phyloP scores from a whole-genome alignment of 1,284 basidiomycete genomes.

The Schizophyllum amplum region DNA sequence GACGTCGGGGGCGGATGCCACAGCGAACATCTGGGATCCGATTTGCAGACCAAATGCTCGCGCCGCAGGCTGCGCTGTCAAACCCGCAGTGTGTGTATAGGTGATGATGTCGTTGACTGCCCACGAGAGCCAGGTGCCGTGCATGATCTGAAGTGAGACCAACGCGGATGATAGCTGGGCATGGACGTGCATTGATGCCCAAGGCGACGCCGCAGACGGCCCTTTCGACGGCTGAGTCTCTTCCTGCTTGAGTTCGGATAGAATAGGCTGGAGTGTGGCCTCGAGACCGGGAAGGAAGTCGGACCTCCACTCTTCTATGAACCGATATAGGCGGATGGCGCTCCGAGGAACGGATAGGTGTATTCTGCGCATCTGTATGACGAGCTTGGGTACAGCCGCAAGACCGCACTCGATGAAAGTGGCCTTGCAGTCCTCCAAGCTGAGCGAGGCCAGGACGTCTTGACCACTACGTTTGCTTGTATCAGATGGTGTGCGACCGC shows the following conservation, averaged over 20 bases:
- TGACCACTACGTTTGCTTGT: slow-evolving; percentile 31
- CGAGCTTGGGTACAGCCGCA: slow-evolving; percentile 32
- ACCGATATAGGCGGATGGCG: slow-evolving; percentile 66
- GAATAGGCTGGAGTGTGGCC: slow-evolving; percentile 50
- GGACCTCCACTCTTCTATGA: slow-evolving; percentile 70
- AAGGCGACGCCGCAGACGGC: slow-evolving; percentile 10
- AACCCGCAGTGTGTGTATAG: slow-evolving; percentile 35
- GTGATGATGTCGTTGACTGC: slow-evolving; percentile 42
- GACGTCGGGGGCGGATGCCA: slow-evolving; percentile 41
- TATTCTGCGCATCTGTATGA: slow-evolving; percentile 36
- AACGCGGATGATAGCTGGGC: slow-evolving; percentile 38
- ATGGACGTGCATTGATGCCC: slow-evolving; percentile 39
- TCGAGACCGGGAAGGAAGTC: slow-evolving; percentile 70
- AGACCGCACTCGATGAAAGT: slow-evolving; percentile 34
- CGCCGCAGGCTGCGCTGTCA: slow-evolving; percentile 23
- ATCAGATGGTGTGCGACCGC: slow-evolving; percentile 44
- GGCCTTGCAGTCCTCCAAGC: slow-evolving; percentile 35
- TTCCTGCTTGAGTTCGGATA: slow-evolving; percentile 48
- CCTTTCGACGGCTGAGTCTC: not conserved
- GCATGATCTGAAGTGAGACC: slow-evolving; percentile 71
- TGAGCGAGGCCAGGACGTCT: slow-evolving; percentile 53
- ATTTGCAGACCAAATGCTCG: slow-evolving; percentile 57
- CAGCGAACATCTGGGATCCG: slow-evolving; percentile 53
- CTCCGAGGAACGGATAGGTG: slow-evolving; percentile 67
- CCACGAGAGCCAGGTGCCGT: slow-evolving; percentile 78